Evolutionary conservation across 1,139 yeast species (phyloP).

Genomic region (Pichia sp.): DNA sequence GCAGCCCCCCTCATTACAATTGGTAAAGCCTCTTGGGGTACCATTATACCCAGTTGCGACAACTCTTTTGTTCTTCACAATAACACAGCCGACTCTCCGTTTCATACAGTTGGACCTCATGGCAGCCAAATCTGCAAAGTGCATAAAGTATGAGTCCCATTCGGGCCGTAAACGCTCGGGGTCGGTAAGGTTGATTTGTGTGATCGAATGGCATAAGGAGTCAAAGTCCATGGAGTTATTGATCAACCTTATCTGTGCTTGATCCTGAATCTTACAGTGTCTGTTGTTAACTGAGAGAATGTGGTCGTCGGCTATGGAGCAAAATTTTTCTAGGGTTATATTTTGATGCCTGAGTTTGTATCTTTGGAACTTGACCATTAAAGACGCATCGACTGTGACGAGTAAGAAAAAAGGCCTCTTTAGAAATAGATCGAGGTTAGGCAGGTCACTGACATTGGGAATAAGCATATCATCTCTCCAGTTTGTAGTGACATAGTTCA

Average conservation of each 20-base stretch:
- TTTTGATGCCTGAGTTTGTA: constrained; percentile 31
- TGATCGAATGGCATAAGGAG: constrained; percentile 31
- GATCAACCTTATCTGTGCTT: constrained; percentile 57
- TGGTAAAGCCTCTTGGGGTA: constrained; percentile 80
- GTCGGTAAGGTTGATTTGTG: constrained; percentile 52
- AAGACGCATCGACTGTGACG: constrained; percentile 73
- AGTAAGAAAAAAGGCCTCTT: constrained; percentile 87
- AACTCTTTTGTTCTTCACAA: constrained; percentile 80
- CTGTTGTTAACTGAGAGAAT: constrained; percentile 1
- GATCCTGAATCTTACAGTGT: constrained; percentile 30
- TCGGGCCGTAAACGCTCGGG: constrained; percentile 73
- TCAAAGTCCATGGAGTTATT: constrained; percentile 47
- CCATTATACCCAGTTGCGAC: constrained; percentile 97
- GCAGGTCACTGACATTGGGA: constrained; percentile 43
- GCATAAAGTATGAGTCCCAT: constrained; percentile 96
- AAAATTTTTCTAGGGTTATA: constrained; percentile 39
- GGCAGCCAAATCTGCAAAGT: constrained; percentile 89
- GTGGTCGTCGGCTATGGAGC: constrained; percentile 10
- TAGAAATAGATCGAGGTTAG: constrained; percentile 45
- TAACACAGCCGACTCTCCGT: constrained; percentile 91
- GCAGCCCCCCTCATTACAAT: constrained; percentile 97
- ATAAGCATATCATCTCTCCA: constrained; percentile 69
- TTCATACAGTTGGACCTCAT: constrained; percentile 94
- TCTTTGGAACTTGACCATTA: constrained; percentile 49
- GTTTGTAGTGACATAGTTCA: constrained; percentile 60